A percentile compares a stretch with the other conserved stretches of the same genome.
phyloP scores from a whole-genome alignment of 768 basidiomycete genomes.

The Hygrophorus russula region DNA sequence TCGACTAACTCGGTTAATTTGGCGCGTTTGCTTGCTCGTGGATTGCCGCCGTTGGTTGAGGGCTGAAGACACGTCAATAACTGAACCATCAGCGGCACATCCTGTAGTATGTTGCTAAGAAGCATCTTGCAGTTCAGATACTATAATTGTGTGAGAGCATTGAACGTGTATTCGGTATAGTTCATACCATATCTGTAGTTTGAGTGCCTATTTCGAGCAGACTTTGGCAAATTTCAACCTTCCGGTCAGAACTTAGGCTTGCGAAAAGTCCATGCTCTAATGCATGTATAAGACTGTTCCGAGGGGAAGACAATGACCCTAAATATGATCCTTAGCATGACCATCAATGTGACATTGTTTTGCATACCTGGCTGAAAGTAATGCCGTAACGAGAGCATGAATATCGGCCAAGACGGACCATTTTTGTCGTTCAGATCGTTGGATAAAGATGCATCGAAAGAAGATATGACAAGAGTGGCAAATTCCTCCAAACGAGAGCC shows the following conservation, averaged over 20 bases:
- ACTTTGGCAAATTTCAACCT: constrained; percentile 41
- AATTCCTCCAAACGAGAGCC: constrained; percentile 20
- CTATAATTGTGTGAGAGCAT: constrained; percentile 16
- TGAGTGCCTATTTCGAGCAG: constrained; percentile 44
- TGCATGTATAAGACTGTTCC: constrained; percentile 28
- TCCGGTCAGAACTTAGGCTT: constrained; percentile 38
- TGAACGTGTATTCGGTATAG: background rate
- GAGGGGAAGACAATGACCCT: constrained; percentile 31
- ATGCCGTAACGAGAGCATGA: constrained; percentile 28
- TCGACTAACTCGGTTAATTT: constrained; percentile 44
- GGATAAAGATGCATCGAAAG: constrained; percentile 39
- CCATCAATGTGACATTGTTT: background rate
- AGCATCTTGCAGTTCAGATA: constrained; percentile 36
- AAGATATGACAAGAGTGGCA: constrained; percentile 30
- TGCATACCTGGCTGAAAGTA: constrained; percentile 38
- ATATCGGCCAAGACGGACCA: constrained; percentile 39
- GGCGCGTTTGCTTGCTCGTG: constrained; percentile 52
- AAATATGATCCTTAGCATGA: constrained; percentile 1
- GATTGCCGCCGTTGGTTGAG: constrained; percentile 22
- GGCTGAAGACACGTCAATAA: constrained; percentile 44
- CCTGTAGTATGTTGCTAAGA: constrained; percentile 35
- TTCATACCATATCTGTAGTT: constrained; percentile 37
- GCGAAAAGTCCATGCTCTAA: constrained; percentile 48
- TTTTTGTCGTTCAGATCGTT: constrained; percentile 32
- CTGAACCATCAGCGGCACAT: constrained; percentile 40